Conservation (phyloP, 192 early-diverging fungal species). For the Coemansia sp. region DNA sequence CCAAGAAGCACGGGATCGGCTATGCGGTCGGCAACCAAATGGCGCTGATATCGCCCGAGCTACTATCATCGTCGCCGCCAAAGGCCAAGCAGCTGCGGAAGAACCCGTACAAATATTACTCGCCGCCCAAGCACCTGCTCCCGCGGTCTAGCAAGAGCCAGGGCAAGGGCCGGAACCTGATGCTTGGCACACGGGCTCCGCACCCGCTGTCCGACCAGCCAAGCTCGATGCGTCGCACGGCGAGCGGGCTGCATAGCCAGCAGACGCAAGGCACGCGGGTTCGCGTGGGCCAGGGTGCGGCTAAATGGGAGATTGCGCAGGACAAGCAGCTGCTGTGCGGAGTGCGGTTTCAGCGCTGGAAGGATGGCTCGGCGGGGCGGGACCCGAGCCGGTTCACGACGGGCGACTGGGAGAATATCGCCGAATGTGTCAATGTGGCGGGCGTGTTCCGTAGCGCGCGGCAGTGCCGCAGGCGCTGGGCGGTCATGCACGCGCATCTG, state of each 20-base stretch:
- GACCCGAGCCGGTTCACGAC: slow-evolving; percentile 28
- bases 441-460: slow-evolving; percentile 21
- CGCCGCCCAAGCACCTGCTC: slow-evolving; percentile 39
- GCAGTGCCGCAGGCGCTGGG: slow-evolving; percentile 49
- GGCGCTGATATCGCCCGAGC: slow-evolving; percentile 34
- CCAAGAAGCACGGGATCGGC: slow-evolving; percentile 44
- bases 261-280: background rate
- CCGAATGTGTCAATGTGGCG: slow-evolving; percentile 9
- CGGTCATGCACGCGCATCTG: slow-evolving; percentile 39
- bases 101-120: slow-evolving; percentile 50
- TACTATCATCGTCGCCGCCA: slow-evolving; percentile 51
- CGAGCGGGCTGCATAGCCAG: background rate
- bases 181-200: slow-evolving; percentile 11
- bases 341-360: slow-evolving; percentile 40
- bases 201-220: background rate
- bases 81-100: slow-evolving; percentile 41
- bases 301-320: slow-evolving; percentile 42
- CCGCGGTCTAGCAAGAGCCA: slow-evolving; percentile 3
- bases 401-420: slow-evolving; percentile 35
- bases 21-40: slow-evolving; percentile 41
- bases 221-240: background rate
- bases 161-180: slow-evolving; percentile 27
- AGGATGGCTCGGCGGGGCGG: slow-evolving; percentile 5
- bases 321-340: slow-evolving; percentile 41
- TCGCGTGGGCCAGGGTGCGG: background rate